Evolutionary conservation across 2,329 filamentous ascomycete species (phyloP), one percentile per base, ranked within the genome.

Genomic region (Fusarium sp.): DNA sequence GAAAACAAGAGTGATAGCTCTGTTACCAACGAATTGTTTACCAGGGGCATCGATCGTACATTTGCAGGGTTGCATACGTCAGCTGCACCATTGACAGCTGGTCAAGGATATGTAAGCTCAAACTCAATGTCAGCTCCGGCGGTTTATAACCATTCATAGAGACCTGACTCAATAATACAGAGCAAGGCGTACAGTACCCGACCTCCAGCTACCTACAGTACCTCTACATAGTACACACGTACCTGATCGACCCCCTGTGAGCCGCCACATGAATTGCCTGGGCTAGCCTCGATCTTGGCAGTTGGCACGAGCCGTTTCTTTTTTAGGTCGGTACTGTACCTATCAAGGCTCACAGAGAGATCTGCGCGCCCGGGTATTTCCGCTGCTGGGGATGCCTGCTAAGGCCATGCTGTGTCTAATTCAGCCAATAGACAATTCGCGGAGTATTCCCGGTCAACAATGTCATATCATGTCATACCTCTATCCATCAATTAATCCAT

Each of bases 351-450:
- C 46, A 31, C 43, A 47, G 43, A 42, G 43, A 36, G 63, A 63
- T 27, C 58, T 59, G 64, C 55, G 64, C 49, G 33, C n/a, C n/a
- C 40, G 29, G 4, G 8, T 42, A 59, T 27, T 23, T 25, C 10
- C 35, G 25, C 6, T 10, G 6, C 29, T n/a, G n/a, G n/a, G n/a
- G n/a, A n/a, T n/a, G n/a, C n/a, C n/a, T n/a, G n/a, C n/a, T n/a
- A n/a, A n/a, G 20, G 9, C 23, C 6, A 27, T 27, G 6, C 25
- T 6, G 10, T 21, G 11, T 13, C 3, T 9, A 17, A 9, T 25
- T 25, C 33, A 37, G 21, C 58, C 55, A 60, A 60, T 60, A 14
- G 21, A 29, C 15, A 36, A 20, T 27, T 13, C 21, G 41, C 29
- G 35, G 29, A 29, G 14, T 35, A 36, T 35, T 50, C 20, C 43